These are phyloP conservation scores for Cutaneotrichosporon sp. DNA, from an alignment of 1,284 basidiomycete genomes.

Conservation along the genomic window DNA sequence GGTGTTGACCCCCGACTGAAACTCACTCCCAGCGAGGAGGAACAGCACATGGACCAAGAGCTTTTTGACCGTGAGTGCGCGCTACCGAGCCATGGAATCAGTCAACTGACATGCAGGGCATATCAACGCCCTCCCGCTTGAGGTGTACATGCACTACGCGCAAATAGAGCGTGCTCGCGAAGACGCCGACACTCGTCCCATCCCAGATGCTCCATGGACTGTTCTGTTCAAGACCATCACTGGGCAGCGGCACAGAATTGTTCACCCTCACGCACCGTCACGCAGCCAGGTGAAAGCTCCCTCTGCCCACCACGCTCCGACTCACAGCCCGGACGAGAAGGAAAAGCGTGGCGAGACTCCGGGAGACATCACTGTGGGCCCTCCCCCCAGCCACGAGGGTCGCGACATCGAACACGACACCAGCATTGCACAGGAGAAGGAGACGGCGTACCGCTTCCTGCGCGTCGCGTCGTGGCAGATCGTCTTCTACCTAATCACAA, in stretches of 20 bases:
- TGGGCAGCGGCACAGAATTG: conserved; percentile 1
- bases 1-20: too few species aligned
- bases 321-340: too few species aligned
- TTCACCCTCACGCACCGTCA: background rate
- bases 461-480: conserved; percentile 19
- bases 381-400: too few species aligned
- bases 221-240: conserved; percentile 2
- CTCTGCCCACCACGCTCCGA: too few species aligned
- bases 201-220: conserved; percentile 15
- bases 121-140: conserved; percentile 11
- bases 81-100: too few species aligned
- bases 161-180: conserved; percentile 10
- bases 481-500: conserved; percentile 20
- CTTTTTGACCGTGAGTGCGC: too few species aligned
- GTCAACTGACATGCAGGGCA: too few species aligned
- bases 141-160: conserved; percentile 14
- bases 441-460: conserved; percentile 12
- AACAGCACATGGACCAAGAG: too few species aligned
- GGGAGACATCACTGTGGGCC: too few species aligned
- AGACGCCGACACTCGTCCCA: conserved; percentile 7
- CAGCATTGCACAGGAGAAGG: background rate
- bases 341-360: too few species aligned
- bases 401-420: background rate
- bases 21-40: too few species aligned
- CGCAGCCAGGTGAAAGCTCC: too few species aligned